Percentiles rank a stretch among this genome's conserved stretches.
Conservation (phyloP, 768 basidiomycete genomes). For the Hericium rajendrae region DNA sequence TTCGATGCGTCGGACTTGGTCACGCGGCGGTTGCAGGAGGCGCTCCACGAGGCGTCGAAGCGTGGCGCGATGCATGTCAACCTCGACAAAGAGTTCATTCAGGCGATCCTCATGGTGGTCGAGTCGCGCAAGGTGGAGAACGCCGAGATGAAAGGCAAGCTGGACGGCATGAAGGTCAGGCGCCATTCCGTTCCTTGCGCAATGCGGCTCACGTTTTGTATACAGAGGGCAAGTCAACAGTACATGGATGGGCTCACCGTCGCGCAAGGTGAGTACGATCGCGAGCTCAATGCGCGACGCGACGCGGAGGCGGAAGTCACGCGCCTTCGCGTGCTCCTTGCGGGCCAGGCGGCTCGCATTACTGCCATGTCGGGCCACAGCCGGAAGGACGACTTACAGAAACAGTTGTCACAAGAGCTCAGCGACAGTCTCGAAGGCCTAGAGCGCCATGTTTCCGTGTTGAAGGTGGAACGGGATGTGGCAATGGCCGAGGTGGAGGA, state of each 20-base stretch:
- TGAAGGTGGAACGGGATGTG: slow-evolving; percentile 87
- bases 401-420: slow-evolving; percentile 72
- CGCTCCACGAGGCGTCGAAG: slow-evolving; percentile 47
- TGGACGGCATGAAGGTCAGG: slow-evolving; percentile 82
- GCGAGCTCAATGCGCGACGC: slow-evolving; percentile 76
- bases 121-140: slow-evolving; percentile 56
- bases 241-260: slow-evolving; percentile 89
- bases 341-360: slow-evolving; percentile 82
- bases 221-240: slow-evolving; percentile 81
- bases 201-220: slow-evolving; percentile 1
- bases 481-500: slow-evolving; percentile 91
- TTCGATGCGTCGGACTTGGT: slow-evolving; percentile 38
- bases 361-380: slow-evolving; percentile 78
- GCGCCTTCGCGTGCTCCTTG: slow-evolving; percentile 71
- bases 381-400: slow-evolving; percentile 67
- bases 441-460: slow-evolving; percentile 77
- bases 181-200: background rate
- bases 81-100: slow-evolving; percentile 67
- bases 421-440: slow-evolving; percentile 65
- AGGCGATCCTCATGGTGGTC: slow-evolving; percentile 56
- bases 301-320: slow-evolving; percentile 92
- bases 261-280: slow-evolving; percentile 90
- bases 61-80: slow-evolving; percentile 51
- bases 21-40: slow-evolving; percentile 46
- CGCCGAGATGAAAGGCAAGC: slow-evolving; percentile 56